Conservation (phyloP, 2,329 filamentous ascomycete genomes). For the Pyrenophora graminea region DNA sequence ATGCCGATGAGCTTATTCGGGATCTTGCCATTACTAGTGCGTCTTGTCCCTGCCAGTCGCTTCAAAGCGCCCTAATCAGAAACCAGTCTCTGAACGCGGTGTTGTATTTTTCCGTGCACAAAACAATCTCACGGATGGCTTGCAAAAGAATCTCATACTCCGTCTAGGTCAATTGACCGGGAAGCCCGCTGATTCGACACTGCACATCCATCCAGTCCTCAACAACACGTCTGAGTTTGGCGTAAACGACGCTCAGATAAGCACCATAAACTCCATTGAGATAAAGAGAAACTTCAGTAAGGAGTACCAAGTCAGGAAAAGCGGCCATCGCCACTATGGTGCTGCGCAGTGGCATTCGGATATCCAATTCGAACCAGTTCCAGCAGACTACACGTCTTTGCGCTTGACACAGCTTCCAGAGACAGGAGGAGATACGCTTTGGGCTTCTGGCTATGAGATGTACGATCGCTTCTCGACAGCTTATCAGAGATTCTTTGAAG, state of each 20-base stretch:
- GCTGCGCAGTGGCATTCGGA: constrained; percentile 62
- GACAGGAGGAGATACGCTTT: constrained; percentile 49
- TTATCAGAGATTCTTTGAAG: constrained; percentile 29
- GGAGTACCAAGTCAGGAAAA: background rate
- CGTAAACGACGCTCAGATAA: constrained; percentile 41
- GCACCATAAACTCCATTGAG: constrained; percentile 40
- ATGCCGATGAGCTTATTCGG: background rate
- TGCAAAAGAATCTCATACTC: constrained; percentile 36
- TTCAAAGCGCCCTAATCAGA: no score
- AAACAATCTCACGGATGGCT: background rate
- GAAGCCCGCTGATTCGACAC: constrained; percentile 51
- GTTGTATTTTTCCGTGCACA: background rate
- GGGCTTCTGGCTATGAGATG: constrained; percentile 51
- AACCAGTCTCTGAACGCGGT: background rate
- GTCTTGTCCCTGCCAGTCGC: no score
- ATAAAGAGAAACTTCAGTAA: constrained; percentile 35
- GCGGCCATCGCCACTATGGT: constrained; percentile 47
- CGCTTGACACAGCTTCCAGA: constrained; percentile 47
- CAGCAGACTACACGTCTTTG: constrained; percentile 67
- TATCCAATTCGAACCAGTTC: constrained; percentile 67
- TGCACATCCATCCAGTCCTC: constrained; percentile 64
- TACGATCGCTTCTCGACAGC: constrained; percentile 35
- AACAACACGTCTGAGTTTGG: constrained; percentile 35
- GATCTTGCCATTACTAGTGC: background rate
- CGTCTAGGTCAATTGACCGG: constrained; percentile 58